A percentile compares a stretch with the other conserved stretches of the same genome.
Conservation (phyloP, 495 filamentous ascomycete genomes). For the Cenococcum geophilum region DNA sequence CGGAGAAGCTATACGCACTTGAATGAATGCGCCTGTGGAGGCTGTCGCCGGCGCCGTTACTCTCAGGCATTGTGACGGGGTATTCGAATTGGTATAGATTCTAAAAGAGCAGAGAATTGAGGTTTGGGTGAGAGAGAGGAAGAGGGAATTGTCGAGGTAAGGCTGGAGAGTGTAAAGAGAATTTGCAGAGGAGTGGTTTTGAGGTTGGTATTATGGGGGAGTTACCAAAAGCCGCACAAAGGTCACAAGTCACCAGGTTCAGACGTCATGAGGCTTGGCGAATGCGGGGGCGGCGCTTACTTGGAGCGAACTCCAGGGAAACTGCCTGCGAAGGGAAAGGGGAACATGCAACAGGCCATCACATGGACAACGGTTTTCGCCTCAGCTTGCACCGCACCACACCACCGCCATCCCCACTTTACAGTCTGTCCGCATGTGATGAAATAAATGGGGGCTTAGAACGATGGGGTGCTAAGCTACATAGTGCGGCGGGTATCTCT, state of each 20-base stretch:
- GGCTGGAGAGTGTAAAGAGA: background rate
- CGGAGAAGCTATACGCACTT: background rate
- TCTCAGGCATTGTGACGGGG: background rate
- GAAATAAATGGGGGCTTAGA: background rate
- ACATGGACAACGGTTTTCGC: background rate
- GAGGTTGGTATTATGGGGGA: background rate
- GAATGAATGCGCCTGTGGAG: slow-evolving; percentile 1
- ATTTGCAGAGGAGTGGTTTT: background rate
- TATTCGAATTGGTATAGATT: background rate
- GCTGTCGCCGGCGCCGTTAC: background rate
- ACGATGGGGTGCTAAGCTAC: background rate
- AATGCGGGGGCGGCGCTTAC: background rate
- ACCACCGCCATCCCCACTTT: background rate
- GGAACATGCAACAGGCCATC: background rate
- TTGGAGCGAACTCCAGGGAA: background rate
- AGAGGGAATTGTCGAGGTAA: background rate
- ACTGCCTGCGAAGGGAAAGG: background rate
- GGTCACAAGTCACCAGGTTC: background rate
- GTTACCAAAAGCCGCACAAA: background rate
- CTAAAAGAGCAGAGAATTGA: background rate
- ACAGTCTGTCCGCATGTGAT: background rate
- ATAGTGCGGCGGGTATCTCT: slow-evolving; percentile 15
- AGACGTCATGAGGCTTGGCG: background rate
- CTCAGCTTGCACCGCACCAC: background rate
- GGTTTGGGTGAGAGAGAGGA: background rate